Percentiles rank a stretch among this genome's conserved stretches.
phyloP scores from a whole-genome alignment of 331 rosid genomes.

The Malus hybrid region DNA sequence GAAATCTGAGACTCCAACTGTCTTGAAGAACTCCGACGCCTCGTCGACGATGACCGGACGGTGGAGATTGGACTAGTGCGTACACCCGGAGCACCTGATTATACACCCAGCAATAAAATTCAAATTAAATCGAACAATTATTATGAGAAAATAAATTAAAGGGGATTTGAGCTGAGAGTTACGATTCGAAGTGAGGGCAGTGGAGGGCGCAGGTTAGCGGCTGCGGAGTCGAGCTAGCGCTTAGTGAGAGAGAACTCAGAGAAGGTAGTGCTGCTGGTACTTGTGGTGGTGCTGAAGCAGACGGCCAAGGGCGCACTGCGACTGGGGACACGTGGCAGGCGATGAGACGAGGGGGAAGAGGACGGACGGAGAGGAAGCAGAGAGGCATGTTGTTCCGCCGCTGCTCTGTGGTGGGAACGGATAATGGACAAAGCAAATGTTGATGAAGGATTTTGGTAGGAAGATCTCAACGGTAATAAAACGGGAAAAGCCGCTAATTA shows the following conservation, averaged over 20 bases:
- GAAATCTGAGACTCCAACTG: conserved; percentile 21
- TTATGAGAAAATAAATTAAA: neutral
- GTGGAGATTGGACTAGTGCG: conserved; percentile 77
- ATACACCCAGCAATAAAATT: neutral
- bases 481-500: neutral
- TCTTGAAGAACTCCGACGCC: conserved; percentile 58
- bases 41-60: conserved; percentile 68
- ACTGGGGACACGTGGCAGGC: conserved; percentile 20
- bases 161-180: neutral
- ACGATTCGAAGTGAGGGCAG: conserved; percentile 77
- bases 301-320: conserved; percentile 18
- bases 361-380: conserved; percentile 42
- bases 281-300: conserved; percentile 14
- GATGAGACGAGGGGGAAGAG: conserved; percentile 28
- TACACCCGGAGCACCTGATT: conserved; percentile 85
- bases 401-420: conserved; percentile 56
- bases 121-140: neutral
- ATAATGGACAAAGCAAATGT: conserved; percentile 4
- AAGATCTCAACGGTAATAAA: neutral
- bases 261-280: conserved; percentile 12
- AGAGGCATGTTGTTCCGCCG: conserved; percentile 33
- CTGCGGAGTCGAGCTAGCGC: conserved; percentile 22
- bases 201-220: conserved; percentile 65
- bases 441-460: neutral
- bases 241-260: conserved; percentile 4